A percentile compares a stretch with the other conserved stretches of the same genome.
Conservation (phyloP, 106 monocot genomes). For the Dioscorea dumetorum region DNA sequence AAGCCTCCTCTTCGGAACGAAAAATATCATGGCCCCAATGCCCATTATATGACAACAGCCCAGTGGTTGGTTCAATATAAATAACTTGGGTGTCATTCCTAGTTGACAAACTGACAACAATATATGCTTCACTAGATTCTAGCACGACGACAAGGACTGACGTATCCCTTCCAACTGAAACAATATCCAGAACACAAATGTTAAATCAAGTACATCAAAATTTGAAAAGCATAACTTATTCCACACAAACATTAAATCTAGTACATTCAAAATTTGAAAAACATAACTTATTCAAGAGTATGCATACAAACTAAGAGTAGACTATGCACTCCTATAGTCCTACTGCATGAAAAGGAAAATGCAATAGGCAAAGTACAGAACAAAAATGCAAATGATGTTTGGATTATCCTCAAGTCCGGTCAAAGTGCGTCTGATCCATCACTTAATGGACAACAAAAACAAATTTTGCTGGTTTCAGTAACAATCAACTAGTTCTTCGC, state of each 20-base stretch:
- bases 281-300: not conserved
- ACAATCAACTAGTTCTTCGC: no score
- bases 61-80: conserved; percentile 91
- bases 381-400: not conserved
- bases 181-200: not conserved
- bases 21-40: conserved; percentile 70
- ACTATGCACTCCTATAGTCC: not conserved
- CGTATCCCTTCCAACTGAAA: conserved; percentile 58
- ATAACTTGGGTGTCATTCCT: conserved; percentile 79
- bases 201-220: no score
- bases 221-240: not conserved
- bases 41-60: conserved; percentile 44
- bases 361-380: not conserved
- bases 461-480: no score
- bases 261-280: no score
- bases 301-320: not conserved
- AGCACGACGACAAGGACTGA: conserved; percentile 66
- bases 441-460: no score
- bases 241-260: no score
- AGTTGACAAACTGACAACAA: conserved; percentile 76
- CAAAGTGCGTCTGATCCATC: not conserved
- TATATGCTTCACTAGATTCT: conserved; percentile 80
- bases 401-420: not conserved
- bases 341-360: not conserved
- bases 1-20: conserved; percentile 63